Conservation (phyloP, 2,329 filamentous ascomycete genomes). For the Sporothrix globosa region DNA sequence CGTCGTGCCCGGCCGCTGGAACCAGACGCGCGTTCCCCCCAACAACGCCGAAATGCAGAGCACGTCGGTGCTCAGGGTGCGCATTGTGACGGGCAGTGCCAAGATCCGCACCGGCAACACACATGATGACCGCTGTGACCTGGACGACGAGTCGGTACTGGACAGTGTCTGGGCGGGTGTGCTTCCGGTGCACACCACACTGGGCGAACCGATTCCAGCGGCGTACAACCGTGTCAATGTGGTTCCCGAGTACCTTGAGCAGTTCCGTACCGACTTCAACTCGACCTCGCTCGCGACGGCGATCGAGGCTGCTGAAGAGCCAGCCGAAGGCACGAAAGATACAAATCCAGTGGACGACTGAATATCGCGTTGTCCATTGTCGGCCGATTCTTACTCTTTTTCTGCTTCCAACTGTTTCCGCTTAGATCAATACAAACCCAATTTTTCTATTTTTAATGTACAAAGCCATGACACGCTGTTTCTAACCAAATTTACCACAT, state of each 20-base stretch:
- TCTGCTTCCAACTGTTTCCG: not conserved
- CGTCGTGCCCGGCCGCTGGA: constrained; percentile 71
- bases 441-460: not conserved
- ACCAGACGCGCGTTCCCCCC: constrained; percentile 69
- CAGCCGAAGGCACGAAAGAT: constrained; percentile 20
- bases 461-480: too few relatives aligned
- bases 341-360: not conserved
- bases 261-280: constrained; percentile 49
- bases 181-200: constrained; percentile 63
- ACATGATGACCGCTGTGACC: constrained; percentile 56
- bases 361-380: not conserved
- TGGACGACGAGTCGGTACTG: constrained; percentile 49
- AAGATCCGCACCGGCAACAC: constrained; percentile 72
- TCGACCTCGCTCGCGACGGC: constrained; percentile 37
- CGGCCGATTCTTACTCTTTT: not conserved
- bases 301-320: constrained; percentile 36
- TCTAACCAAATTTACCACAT: constrained; percentile 62
- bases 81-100: constrained; percentile 70
- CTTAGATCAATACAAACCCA: not conserved
- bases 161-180: constrained; percentile 59
- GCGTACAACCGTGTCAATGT: constrained; percentile 60
- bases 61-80: constrained; percentile 72
- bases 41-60: constrained; percentile 73
- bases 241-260: constrained; percentile 64
- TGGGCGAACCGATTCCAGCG: constrained; percentile 66